Evolutionary conservation across 371 early-diverging fungal genomes (phyloP), one percentile per base, ranked within the genome.

Genomic region (Mucor lusitanicus): DNA sequence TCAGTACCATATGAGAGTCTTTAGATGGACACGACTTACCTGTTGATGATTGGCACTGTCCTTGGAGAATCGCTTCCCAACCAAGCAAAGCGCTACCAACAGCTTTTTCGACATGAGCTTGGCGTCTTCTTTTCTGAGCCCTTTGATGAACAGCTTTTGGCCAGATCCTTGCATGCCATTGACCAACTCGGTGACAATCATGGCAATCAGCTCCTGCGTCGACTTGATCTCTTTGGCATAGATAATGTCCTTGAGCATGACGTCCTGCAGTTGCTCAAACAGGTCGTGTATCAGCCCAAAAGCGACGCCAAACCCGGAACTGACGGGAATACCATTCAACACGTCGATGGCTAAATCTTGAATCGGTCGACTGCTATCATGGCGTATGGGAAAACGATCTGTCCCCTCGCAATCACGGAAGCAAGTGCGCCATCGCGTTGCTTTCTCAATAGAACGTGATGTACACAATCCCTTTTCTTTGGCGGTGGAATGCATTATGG

Each of bases 381-480:
- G 27, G 2, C 35, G 63, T 6, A 74, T 67, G 5, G 70, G 64
- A 44, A 78, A 74, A 7, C 30, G 35, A 55, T 77, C 69, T 23
- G 78, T 74, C 3, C 78, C 78, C 28, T 61, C 59, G 39, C 75
- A 65, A 59, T 78, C 75, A 15, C 78, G 72, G 46, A 78, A 72
- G 56, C 78, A 78, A 21, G 78, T 72, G 23, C 69, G 72, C 78
- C 78, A 78, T 37, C 73, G 67, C 37, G 72, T 72, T 15, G 76
- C 67, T 28, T 56, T 71, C 57, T 79, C 76, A 25, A 67, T 62
- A 12, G 58, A 67, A 46, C 62, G 68, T 37, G 63, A 56, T 39
- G 69, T 67, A 65, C 44, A 60, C 25, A 76, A 27, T 30, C 27
- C 59, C 35, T 67, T 62, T 35, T 59, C 37, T 15, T 40, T 61